phyloP scores from a whole-genome alignment of 192 early-diverging fungal genomes.

The Bifiguratus adelaidae region DNA sequence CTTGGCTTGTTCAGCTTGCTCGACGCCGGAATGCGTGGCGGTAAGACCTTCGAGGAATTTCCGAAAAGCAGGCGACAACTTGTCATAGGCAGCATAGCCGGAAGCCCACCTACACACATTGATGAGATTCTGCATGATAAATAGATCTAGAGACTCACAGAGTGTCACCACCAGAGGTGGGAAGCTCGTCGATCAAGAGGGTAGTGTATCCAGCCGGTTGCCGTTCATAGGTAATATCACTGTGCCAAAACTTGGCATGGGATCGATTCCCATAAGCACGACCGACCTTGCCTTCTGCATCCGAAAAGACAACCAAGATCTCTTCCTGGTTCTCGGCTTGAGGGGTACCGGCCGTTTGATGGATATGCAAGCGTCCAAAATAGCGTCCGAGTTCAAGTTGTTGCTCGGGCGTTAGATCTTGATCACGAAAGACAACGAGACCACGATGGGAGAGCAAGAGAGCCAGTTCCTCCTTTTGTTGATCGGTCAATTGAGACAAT shows the following conservation, averaged over 20 bases:
- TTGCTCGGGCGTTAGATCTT: constrained; percentile 45
- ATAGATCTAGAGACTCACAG: too few species aligned
- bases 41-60: constrained; percentile 43
- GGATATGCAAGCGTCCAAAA: constrained; percentile 26
- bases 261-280: background rate
- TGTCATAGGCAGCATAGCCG: constrained; percentile 49
- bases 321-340: constrained; percentile 13
- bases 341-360: constrained; percentile 11
- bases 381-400: constrained; percentile 38
- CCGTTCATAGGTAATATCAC: constrained; percentile 43
- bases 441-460: constrained; percentile 51
- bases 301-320: constrained; percentile 18
- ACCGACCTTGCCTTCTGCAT: constrained; percentile 8
- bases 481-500: constrained; percentile 39
- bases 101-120: too few species aligned
- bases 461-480: constrained; percentile 51
- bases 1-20: constrained; percentile 8
- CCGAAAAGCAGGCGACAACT: constrained; percentile 41
- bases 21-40: constrained; percentile 30
- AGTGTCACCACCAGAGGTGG: constrained; percentile 43
- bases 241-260: constrained; percentile 22
- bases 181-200: constrained; percentile 35
- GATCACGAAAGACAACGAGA: constrained; percentile 60
- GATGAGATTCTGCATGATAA: too few species aligned
- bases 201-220: constrained; percentile 41